Conservation (phyloP, 345 rosid genomes). For the Heritiera fomes region DNA sequence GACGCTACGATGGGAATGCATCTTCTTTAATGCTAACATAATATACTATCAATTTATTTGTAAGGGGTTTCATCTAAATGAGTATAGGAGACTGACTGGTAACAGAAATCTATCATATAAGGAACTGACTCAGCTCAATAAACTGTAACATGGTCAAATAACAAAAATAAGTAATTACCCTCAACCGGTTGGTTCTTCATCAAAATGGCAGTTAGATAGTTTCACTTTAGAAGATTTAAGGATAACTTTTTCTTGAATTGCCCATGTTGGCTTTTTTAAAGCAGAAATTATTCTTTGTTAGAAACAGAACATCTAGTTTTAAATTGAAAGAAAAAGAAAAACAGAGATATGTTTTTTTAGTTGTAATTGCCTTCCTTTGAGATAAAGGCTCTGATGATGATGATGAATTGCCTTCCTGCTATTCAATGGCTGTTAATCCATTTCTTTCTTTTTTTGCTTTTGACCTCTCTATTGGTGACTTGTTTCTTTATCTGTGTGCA, state of each 20-base stretch:
- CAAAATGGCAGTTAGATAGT: background rate
- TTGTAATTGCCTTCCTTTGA: background rate
- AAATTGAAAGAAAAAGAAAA: background rate
- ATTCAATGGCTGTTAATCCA: background rate
- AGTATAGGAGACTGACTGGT: background rate
- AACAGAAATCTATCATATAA: background rate
- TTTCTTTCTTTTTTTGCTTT: conserved; percentile 1
- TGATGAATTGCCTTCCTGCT: background rate
- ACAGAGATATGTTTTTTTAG: background rate
- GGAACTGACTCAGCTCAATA: background rate
- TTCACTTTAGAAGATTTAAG: conserved; percentile 1
- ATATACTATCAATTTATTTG: background rate
- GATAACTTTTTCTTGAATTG: background rate
- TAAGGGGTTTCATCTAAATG: conserved; percentile 2
- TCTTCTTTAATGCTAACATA: background rate
- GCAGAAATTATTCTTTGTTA: background rate
- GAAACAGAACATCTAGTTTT: background rate
- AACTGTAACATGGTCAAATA: background rate
- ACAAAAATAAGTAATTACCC: background rate
- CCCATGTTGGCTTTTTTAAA: background rate
- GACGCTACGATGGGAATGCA: background rate
- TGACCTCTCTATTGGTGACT: background rate
- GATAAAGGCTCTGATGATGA: too few species aligned
- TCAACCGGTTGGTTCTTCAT: background rate
- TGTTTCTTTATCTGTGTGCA: background rate